Base-by-base conservation (phyloP, 176 grass and related monocot genomes). In the Triticum timopheevii region DNA sequence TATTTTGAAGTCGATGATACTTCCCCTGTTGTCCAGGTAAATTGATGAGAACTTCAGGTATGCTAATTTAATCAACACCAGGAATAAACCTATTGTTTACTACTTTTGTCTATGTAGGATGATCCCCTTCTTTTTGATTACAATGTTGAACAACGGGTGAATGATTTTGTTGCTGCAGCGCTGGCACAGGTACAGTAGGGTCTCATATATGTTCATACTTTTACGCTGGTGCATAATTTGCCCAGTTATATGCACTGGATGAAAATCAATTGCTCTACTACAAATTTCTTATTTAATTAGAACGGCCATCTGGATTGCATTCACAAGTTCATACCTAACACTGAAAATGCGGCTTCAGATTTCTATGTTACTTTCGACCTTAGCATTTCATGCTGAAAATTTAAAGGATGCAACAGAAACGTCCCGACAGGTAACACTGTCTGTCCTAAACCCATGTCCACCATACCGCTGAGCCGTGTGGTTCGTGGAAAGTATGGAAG, bases 81-180 rank as follows among this genome's bases (percentile, higher is more conserved):
- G 7, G 15, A 25, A 42, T 0, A 13, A 79, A 80, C 80, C 8
- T 24, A 69, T 81, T 80, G 16, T 49, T 77, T 30, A 65, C 80
- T 23, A 6, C 10, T 91, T 87, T 72, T 13, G 16, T 87, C 81
- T 77, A 45, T 86, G 82, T 78, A 95, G 96, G 96, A 98, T 83
- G 96, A 98, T 75, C 82, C 79, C 44, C 86, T 94, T 78, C 89
- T 98, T 86, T 95, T 98, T 77, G 90, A 98, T 92, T 98, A 98
- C 85, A 98, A 98, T 87, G 93, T 98, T 89, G 78, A 95, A 84
- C 88, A 91, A 69, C 84, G 96, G 89, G 96, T 98, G 28, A 87
- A 95, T 90, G 93, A 90, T 90, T 98, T 98, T 94, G 92, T 98
- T 79, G 90, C 86, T 90, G 96, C 96, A 91, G 96, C 96, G 84